phyloP scores from a whole-genome alignment of 352 stramenopile species.

The Phytophthora agathidicida region DNA sequence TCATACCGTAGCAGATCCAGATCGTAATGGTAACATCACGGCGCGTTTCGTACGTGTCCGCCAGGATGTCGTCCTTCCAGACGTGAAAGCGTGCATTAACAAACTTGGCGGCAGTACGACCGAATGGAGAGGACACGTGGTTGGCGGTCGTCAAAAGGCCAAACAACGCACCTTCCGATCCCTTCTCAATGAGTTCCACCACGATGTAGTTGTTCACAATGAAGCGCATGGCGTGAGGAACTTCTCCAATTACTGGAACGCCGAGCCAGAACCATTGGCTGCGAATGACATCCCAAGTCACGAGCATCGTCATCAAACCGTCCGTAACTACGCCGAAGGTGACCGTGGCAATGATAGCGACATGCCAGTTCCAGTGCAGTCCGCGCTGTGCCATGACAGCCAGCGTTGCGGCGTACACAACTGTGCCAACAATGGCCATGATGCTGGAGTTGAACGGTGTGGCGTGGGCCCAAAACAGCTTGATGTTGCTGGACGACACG shows the following conservation, averaged over 20 bases:
- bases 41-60: conserved; percentile 48
- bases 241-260: conserved; percentile 48
- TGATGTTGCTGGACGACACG: conserved; percentile 52
- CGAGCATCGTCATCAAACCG: conserved; percentile 53
- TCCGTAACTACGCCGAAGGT: conserved; percentile 43
- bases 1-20: conserved; percentile 58
- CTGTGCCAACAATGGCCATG: conserved; percentile 49
- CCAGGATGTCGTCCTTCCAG: conserved; percentile 54
- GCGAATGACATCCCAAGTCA: conserved; percentile 49
- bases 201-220: conserved; percentile 58
- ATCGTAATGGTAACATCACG: conserved; percentile 61
- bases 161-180: conserved; percentile 59
- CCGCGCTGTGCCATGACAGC: conserved; percentile 47
- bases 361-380: conserved; percentile 61
- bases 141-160: conserved; percentile 49
- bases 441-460: conserved; percentile 59
- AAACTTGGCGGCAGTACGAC: conserved; percentile 50
- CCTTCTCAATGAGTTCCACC: conserved; percentile 54
- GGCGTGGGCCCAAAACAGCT: conserved; percentile 57
- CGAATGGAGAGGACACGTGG: conserved; percentile 56
- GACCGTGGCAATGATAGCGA: conserved; percentile 42
- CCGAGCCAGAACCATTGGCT: conserved; percentile 68
- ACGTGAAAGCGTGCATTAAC: conserved; percentile 57
- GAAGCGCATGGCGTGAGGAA: conserved; percentile 51
- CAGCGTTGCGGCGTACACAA: conserved; percentile 50